These are phyloP conservation scores for Saccharomyces hybrid DNA, from an alignment of 1,139 yeast species.

Conservation along the genomic window DNA sequence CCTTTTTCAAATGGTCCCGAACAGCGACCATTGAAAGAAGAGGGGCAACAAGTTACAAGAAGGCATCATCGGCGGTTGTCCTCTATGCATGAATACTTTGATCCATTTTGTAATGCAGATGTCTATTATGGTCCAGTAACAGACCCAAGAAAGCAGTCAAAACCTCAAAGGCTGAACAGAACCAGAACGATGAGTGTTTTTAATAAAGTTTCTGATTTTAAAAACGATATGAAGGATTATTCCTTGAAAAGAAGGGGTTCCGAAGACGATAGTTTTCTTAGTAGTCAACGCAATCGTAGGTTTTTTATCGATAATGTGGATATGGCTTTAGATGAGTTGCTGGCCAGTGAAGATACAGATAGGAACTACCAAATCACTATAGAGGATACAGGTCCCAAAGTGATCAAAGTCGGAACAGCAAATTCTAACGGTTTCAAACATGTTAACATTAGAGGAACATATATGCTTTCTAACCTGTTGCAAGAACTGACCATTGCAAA, in stretches of 20 bases:
- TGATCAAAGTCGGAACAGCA: conserved; percentile 73
- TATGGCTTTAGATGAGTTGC: conserved; percentile 57
- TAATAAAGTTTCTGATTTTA: conserved; percentile 26
- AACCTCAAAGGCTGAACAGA: conserved; percentile 11
- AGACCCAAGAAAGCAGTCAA: conserved; percentile 37
- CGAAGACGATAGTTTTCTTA: conserved; percentile 45
- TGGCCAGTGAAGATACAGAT: conserved; percentile 81
- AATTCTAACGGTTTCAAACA: conserved; percentile 74
- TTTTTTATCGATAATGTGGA: conserved; percentile 74
- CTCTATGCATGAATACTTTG: conserved; percentile 31
- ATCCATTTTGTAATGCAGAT: conserved; percentile 65
- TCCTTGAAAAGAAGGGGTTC: conserved; percentile 51
- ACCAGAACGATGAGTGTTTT: conserved; percentile 37
- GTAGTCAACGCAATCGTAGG: conserved; percentile 37
- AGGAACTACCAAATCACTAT: conserved; percentile 80
- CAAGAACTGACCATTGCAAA: conserved; percentile 89
- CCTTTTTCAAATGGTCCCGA: neutral
- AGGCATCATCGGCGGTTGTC: conserved; percentile 22
- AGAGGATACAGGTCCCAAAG: conserved; percentile 92
- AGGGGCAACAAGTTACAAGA: conserved; percentile 4
- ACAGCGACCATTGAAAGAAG: neutral
- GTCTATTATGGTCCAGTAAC: conserved; percentile 60
- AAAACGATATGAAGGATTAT: conserved; percentile 15
- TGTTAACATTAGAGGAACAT: conserved; percentile 76
- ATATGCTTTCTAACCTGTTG: conserved; percentile 77